Conservation (phyloP, 2,329 filamentous ascomycete species). For the Pseudogymnoascus sp. region DNA sequence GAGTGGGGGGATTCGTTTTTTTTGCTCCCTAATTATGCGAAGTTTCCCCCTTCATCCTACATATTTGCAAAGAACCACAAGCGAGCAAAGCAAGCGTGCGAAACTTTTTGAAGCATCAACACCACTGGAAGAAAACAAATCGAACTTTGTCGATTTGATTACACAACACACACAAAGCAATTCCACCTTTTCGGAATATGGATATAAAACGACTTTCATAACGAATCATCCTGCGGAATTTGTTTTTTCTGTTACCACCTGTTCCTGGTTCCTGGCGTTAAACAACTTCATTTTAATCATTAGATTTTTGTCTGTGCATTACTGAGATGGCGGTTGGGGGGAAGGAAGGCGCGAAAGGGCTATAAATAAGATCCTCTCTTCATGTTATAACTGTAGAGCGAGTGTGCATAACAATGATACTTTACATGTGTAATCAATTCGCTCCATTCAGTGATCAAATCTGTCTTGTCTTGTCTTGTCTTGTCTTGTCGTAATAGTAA, state of each 20-base stretch:
- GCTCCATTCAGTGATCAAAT: neutral
- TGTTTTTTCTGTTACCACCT: neutral
- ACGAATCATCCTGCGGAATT: slow-evolving; percentile 3
- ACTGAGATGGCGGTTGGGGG: neutral
- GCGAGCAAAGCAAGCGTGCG: slow-evolving; percentile 8
- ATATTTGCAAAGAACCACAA: slow-evolving; percentile 1
- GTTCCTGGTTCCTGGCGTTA: neutral
- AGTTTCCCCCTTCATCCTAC: neutral
- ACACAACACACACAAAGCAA: neutral
- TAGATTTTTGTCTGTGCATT: neutral
- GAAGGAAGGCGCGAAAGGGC: neutral
- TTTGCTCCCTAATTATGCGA: slow-evolving; percentile 8
- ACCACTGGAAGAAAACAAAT: neutral
- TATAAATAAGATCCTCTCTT: slow-evolving; percentile 8
- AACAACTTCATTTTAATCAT: neutral
- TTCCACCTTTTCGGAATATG: slow-evolving; percentile 7
- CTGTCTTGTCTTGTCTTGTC: no score
- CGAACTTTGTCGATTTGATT: neutral
- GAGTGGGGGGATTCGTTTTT: slow-evolving; percentile 1
- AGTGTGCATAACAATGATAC: slow-evolving; percentile 9
- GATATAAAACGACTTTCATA: slow-evolving; percentile 9
- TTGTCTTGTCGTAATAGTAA: neutral
- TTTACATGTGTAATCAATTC: neutral
- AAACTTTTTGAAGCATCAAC: neutral
- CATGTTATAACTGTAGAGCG: slow-evolving; percentile 8